These are phyloP conservation scores for Wickerhamiella allomyrinae DNA, from an alignment of 805 yeast genomes.

Conservation along the genomic window DNA sequence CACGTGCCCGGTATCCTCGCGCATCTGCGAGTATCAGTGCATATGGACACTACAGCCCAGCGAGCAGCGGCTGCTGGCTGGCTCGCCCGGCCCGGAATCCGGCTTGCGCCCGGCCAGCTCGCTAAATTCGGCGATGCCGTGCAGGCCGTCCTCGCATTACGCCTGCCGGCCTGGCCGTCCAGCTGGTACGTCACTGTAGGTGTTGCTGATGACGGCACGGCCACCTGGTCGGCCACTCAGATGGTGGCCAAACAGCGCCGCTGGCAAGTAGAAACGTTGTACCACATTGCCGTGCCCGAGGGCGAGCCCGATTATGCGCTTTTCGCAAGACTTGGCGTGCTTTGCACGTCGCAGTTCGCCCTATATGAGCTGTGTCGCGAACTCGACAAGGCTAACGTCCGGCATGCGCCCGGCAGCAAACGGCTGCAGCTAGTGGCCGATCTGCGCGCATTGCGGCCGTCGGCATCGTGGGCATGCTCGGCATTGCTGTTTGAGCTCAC, in stretches of 20 bases:
- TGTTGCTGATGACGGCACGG: constrained; percentile 15
- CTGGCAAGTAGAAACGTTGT: constrained; percentile 16
- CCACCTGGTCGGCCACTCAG: constrained; percentile 15
- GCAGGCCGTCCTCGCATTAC: constrained; percentile 19
- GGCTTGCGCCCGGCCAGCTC: constrained; percentile 35
- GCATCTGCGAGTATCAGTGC: constrained; percentile 34
- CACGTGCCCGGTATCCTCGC: constrained; percentile 26
- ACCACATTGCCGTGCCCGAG: constrained; percentile 7
- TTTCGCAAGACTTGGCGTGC: constrained; percentile 17
- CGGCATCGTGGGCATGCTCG: constrained; percentile 15
- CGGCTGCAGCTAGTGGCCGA: constrained; percentile 13
- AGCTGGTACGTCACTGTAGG: constrained; percentile 29
- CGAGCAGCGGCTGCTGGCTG: constrained; percentile 54
- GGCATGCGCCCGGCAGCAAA: constrained; percentile 9
- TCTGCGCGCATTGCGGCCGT: constrained; percentile 9
- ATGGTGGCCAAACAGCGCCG: constrained; percentile 13
- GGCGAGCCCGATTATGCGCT: constrained; percentile 20
- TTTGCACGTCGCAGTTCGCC: constrained; percentile 19
- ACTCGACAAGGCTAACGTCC: constrained; percentile 15
- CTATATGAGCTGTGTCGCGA: constrained; percentile 22
- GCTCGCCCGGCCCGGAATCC: constrained; percentile 44
- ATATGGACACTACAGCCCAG: constrained; percentile 35
- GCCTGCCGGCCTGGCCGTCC: constrained; percentile 26
- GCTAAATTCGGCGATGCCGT: constrained; percentile 20
- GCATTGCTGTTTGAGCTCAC: constrained; percentile 13